Evolutionary conservation across 176 grass and related monocot genomes (phyloP).

Genomic region (Luzula sylvatica): DNA sequence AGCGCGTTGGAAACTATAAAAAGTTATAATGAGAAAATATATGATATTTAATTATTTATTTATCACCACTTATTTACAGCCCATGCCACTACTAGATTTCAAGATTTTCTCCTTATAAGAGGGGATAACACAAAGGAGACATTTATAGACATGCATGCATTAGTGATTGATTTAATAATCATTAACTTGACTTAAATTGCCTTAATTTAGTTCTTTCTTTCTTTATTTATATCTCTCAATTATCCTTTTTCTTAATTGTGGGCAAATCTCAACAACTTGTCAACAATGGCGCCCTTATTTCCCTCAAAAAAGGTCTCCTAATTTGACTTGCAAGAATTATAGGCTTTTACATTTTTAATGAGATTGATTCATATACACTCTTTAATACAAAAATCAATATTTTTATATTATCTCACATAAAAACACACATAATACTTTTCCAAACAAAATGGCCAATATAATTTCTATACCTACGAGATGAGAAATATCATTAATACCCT

Average conservation of each 20-base stretch:
- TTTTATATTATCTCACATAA: too few species aligned
- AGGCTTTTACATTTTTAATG: neutral
- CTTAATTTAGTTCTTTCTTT: neutral
- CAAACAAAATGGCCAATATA: too few species aligned
- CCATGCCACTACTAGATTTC: neutral
- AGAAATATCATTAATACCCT: too few species aligned
- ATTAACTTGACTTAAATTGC: too few species aligned
- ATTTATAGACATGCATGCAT: neutral
- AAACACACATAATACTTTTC: too few species aligned
- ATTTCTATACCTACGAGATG: too few species aligned
- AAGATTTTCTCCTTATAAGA: too few species aligned
- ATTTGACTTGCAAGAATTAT: neutral
- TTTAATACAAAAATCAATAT: too few species aligned
- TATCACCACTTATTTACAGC: conserved; percentile 17
- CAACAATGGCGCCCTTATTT: neutral
- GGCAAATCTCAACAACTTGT: conserved; percentile 2
- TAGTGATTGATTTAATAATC: too few species aligned
- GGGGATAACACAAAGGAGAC: neutral
- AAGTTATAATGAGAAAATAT: neutral
- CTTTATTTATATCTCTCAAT: neutral
- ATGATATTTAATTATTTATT: too few species aligned
- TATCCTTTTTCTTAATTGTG: neutral
- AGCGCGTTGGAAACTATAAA: conserved; percentile 8
- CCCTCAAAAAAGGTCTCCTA: neutral
- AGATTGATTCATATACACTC: too few species aligned